phyloP scores from a whole-genome alignment of 2,329 filamentous ascomycete species.

The Setomelanomma holmii region DNA sequence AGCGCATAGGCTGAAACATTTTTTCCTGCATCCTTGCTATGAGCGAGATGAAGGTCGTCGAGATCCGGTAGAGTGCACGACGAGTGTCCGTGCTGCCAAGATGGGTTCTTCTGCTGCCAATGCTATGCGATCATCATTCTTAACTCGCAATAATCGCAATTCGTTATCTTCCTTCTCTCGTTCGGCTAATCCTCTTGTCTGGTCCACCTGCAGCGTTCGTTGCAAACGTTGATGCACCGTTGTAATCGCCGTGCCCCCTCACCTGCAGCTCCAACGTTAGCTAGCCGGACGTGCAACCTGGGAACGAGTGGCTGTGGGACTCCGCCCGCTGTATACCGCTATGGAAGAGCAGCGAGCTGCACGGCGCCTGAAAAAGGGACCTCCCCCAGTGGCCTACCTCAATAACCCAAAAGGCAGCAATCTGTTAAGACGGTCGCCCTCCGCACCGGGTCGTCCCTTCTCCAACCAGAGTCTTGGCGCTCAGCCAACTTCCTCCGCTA shows the following conservation, averaged over 20 bases:
- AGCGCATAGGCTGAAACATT: neutral
- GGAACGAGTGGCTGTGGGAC: neutral
- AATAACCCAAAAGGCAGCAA: conserved; percentile 23
- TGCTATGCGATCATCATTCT: neutral
- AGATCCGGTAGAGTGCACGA: neutral
- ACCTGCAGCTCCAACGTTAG: neutral
- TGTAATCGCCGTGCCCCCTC: neutral
- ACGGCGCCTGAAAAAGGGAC: conserved; percentile 24
- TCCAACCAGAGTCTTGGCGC: conserved; percentile 23
- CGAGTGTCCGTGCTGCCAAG: neutral
- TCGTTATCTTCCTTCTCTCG: neutral
- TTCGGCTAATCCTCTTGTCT: neutral
- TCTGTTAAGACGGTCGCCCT: conserved; percentile 26
- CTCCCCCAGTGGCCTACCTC: conserved; percentile 26
- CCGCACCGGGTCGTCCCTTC: conserved; percentile 19
- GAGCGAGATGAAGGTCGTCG: neutral
- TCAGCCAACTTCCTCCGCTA: conserved; percentile 4
- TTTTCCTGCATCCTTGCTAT: neutral
- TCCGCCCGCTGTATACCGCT: neutral
- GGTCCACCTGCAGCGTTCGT: neutral
- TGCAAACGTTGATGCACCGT: conserved; percentile 2
- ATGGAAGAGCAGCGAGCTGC: conserved; percentile 26
- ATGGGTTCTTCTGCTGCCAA: neutral
- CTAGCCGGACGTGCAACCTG: neutral
- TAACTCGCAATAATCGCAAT: neutral